Percentiles rank a stretch among this genome's conserved stretches.
Conservation (phyloP, 208 protist species). For the Herpetomonas tarakana region DNA sequence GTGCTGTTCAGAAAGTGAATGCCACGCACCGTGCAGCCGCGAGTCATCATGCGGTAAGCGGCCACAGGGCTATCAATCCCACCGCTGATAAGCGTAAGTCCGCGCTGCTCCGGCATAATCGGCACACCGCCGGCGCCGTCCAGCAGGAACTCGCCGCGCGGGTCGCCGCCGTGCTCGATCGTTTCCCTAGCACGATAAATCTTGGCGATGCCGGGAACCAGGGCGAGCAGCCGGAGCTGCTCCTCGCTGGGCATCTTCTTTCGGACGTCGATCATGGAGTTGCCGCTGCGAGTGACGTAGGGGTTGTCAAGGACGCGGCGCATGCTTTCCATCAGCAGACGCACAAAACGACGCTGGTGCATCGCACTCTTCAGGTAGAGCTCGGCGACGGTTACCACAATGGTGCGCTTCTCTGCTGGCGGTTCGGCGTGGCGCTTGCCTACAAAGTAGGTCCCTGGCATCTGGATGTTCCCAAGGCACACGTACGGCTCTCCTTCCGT, state of each 20-base stretch:
- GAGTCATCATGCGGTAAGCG: conserved; percentile 85
- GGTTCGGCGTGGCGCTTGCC: conserved; percentile 61
- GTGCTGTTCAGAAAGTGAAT: conserved; percentile 87
- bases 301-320: conserved; percentile 64
- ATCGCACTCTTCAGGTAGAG: conserved; percentile 75
- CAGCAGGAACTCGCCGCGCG: conserved; percentile 39
- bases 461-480: conserved; percentile 51
- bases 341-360: conserved; percentile 67
- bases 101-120: conserved; percentile 50
- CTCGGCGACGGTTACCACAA: conserved; percentile 78
- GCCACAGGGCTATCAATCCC: conserved; percentile 86
- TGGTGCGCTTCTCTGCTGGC: conserved; percentile 33
- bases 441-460: conserved; percentile 42
- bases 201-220: conserved; percentile 74
- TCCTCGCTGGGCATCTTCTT: conserved; percentile 37
- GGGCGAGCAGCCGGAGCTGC: conserved; percentile 47
- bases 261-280: conserved; percentile 71
- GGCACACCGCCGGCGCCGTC: conserved; percentile 70
- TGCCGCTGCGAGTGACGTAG: conserved; percentile 61
- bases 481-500: conserved; percentile 64
- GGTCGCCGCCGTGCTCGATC: conserved; percentile 40
- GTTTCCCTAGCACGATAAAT: conserved; percentile 41
- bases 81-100: conserved; percentile 71
- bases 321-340: conserved; percentile 53
- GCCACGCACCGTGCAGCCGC: conserved; percentile 65